Base-by-base conservation (phyloP, 441 rosid genomes). In the Pelargonium cotyledonis region DNA sequence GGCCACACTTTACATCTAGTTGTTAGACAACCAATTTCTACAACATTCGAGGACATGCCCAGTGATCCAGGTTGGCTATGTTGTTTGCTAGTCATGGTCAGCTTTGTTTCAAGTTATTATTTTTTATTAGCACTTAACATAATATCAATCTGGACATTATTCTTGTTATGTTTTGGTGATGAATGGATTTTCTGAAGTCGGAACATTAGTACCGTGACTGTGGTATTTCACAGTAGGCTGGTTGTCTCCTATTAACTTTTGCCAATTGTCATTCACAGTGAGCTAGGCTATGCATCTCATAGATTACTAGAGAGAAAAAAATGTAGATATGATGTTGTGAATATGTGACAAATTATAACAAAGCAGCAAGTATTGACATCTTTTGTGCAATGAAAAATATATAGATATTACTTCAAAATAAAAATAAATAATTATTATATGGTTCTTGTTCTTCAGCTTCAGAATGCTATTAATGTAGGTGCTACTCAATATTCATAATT, bases 1-100 rank as follows among this genome's bases (percentile, higher is more conserved):
- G 88, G 90, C 70, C 90, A 86, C 74, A 86, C 90, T 55, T 78
- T 86, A 80, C 90, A 86, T 73, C 65, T 86, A 65, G 90, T 86
- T 68, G 86, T 84, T 73, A 78, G 90, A 80, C 85, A 84, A 70
- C 88, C 90, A 3, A 29, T 71, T 65, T 75, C 77, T 44, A 72
- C 79, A 47, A 75, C 85, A 76, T 65, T 75, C 4, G 88, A 84
- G 70, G 79, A 85, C 71, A 40, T 68, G 26, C 63, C 70, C 68
- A 70, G 72, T 76, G 80, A 73, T 66, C 63, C 85, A 82, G 90
- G 90, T 84, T 58, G 70, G 57, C 15, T 51, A 19, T 51, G 58
- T 51, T 51, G 58, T 51, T 51, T 51, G 18, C 58, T n/a, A 51
- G 19, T 51, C 58, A 51, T 14, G 58, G 15, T 14, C 18, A 5